phyloP scores from a whole-genome alignment of 2,329 filamentous ascomycete species.

The Ophiostoma montium region DNA sequence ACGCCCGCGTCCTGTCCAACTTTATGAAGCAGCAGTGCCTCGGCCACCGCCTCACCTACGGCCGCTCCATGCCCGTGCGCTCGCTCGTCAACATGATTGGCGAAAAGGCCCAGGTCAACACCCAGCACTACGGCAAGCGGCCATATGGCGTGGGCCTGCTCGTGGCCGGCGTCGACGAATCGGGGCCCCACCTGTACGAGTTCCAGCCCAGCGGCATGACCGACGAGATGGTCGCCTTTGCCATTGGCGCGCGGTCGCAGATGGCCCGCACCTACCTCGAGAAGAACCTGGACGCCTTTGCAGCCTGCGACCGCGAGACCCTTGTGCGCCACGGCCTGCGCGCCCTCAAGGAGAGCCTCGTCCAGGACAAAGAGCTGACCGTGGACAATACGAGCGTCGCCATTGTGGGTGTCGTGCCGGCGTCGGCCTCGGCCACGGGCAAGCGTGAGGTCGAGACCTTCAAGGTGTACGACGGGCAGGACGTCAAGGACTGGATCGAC shows the following conservation, averaged over 20 bases:
- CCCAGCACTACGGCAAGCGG: constrained; percentile 90
- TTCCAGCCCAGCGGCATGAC: constrained; percentile 95
- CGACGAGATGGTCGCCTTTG: constrained; percentile 92
- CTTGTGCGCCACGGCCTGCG: constrained; percentile 80
- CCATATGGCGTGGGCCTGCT: constrained; percentile 91
- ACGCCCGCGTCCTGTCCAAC: constrained; percentile 97
- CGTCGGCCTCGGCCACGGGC: constrained; percentile 31
- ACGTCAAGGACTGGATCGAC: constrained; percentile 77
- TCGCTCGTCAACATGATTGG: constrained; percentile 85
- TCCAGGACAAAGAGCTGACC: constrained; percentile 94
- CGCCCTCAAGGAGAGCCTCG: constrained; percentile 87
- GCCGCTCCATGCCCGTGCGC: constrained; percentile 79
- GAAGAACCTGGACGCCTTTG: constrained; percentile 75
- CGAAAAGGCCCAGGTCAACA: constrained; percentile 94
- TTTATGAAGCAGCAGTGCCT: constrained; percentile 99
- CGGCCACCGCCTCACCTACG: constrained; percentile 88
- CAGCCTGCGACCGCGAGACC: constrained; percentile 63
- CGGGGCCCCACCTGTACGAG: constrained; percentile 91
- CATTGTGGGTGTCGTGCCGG: constrained; percentile 58
- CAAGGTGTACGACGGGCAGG: constrained; percentile 79
- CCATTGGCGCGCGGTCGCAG: constrained; percentile 89
- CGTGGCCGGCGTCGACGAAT: constrained; percentile 85
- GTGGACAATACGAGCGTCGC: constrained; percentile 93
- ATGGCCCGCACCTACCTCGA: constrained; percentile 97
- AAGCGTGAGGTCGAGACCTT: constrained; percentile 60